Base-by-base conservation (phyloP, 2,329 filamentous ascomycete genomes). In the Chrysosporium queenslandicum region DNA sequence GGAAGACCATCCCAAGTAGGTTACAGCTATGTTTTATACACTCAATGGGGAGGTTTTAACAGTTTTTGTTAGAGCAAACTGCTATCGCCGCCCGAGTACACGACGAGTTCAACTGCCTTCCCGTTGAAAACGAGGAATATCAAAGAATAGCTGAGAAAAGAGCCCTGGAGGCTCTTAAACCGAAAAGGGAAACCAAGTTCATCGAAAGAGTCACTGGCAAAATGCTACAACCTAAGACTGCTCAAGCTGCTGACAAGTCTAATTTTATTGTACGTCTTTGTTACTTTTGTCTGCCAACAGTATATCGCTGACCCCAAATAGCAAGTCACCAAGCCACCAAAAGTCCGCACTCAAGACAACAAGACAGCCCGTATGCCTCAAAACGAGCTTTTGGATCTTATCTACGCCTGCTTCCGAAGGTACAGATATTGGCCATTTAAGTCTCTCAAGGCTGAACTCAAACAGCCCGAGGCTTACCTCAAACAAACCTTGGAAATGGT, bases 391-490 rank as follows among this genome's bases (percentile, higher is more conserved):
- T 73, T 94, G 70, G 90, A 96, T 71, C 78, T 81, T 58, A 82
- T 98, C 56, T 89, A 91, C 74, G 73, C 78, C 46, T 85, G 83
- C 65, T 98, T 96, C 80, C 80, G 83, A 53, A 75, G 85, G 62
- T 94, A 86, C 75, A 82, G 84, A 61, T 97, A 92, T 70, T 98
- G 91, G 90, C 83, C 86, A n/a, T 86, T 97, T 76, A 90, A 87
- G 64, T 81, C 85, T 4, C 79, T 98, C 60, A 87, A 88, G 58
- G 77, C 81, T 47, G 74, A 78, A 55, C 79, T 94, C 36, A 80
- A 83, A 55, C 92, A 98, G 70, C 92, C 92, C 1, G 92, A 97
- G 66, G 83, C 85, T n/a, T 97, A 90, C 67, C 79, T 98, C 56
- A 88, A 91, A 51, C 81, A 92, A 65, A 85, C 83, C 0, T 72